Evolutionary conservation across 129 eudicot species (phyloP).

Genomic region (Kitagawia praeruptora): DNA sequence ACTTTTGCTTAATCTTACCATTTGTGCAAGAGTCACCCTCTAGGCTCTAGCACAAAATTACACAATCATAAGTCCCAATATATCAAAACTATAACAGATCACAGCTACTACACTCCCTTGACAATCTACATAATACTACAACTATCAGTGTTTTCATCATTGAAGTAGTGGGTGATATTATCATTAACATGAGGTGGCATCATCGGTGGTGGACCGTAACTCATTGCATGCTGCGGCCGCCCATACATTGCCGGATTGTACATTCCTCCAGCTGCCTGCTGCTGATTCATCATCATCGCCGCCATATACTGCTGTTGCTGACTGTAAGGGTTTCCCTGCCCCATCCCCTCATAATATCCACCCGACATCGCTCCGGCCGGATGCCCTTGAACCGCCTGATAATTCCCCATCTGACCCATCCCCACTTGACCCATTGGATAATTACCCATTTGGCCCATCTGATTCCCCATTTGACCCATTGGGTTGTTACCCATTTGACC

Average conservation of each 20-base stretch:
- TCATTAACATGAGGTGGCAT: conserved; percentile 40
- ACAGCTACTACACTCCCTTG: conserved; percentile 9
- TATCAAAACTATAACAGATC: background rate
- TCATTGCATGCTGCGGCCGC: conserved; percentile 34
- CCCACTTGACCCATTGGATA: conserved; percentile 24
- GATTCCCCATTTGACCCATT: conserved; percentile 34
- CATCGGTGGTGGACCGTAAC: conserved; percentile 49
- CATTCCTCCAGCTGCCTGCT: conserved; percentile 41
- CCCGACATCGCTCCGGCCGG: conserved; percentile 20
- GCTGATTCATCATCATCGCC: conserved; percentile 92
- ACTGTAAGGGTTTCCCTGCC: conserved; percentile 44
- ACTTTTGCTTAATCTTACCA: conserved; percentile 1
- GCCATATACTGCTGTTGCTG: conserved; percentile 65
- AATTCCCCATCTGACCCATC: conserved; percentile 12
- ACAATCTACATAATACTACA: conserved; percentile 70
- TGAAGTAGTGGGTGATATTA: conserved; percentile 51
- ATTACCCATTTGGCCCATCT: conserved; percentile 41
- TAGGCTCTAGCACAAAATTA: background rate
- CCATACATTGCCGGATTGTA: conserved; percentile 59
- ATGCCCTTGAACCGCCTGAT: conserved; percentile 41
- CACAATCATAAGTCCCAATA: background rate
- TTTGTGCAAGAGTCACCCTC: conserved; percentile 4
- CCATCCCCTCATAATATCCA: conserved; percentile 37
- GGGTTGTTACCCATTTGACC: conserved; percentile 19
- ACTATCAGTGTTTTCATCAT: conserved; percentile 74